phyloP scores from a whole-genome alignment of 106 monocot species.

The Chionographis japonica region DNA sequence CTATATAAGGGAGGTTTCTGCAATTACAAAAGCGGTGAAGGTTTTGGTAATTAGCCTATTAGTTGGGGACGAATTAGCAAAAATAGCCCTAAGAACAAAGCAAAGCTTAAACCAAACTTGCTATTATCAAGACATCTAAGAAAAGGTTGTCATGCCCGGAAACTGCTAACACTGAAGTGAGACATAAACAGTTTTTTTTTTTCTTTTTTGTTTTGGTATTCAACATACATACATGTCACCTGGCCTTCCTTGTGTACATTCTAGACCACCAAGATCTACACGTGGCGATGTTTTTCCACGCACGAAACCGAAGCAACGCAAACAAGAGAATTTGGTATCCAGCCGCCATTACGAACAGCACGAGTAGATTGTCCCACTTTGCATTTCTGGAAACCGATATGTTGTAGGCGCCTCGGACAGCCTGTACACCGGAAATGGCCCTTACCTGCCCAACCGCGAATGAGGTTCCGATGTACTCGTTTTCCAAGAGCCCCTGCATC shows the following conservation, averaged over 20 bases:
- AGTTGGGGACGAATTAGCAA: too few species aligned
- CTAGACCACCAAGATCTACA: constrained; percentile 23
- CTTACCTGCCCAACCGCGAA: constrained; percentile 88
- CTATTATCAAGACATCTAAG: too few species aligned
- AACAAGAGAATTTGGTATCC: constrained; percentile 63
- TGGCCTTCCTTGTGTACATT: constrained; percentile 15
- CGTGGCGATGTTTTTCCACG: constrained; percentile 14
- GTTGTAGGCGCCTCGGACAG: constrained; percentile 65
- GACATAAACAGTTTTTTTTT: too few species aligned
- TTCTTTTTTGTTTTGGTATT: too few species aligned
- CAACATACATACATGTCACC: not conserved
- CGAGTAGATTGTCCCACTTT: constrained; percentile 75
- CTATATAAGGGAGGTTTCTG: too few species aligned
- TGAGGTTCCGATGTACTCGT: constrained; percentile 77
- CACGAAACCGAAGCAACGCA: constrained; percentile 44
- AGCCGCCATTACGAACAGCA: constrained; percentile 69
- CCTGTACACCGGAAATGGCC: constrained; percentile 71
- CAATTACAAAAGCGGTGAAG: too few species aligned
- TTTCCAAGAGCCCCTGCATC: constrained; percentile 83
- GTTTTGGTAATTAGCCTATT: too few species aligned
- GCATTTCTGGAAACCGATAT: constrained; percentile 60
- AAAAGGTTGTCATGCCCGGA: too few species aligned
- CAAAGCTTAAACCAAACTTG: too few species aligned
- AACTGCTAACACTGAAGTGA: too few species aligned
- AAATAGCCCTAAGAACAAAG: too few species aligned